A percentile compares a stretch with the other conserved stretches of the same genome.
phyloP scores from a whole-genome alignment of 139 green algal genomes.

The Klebsormidium nitens region DNA sequence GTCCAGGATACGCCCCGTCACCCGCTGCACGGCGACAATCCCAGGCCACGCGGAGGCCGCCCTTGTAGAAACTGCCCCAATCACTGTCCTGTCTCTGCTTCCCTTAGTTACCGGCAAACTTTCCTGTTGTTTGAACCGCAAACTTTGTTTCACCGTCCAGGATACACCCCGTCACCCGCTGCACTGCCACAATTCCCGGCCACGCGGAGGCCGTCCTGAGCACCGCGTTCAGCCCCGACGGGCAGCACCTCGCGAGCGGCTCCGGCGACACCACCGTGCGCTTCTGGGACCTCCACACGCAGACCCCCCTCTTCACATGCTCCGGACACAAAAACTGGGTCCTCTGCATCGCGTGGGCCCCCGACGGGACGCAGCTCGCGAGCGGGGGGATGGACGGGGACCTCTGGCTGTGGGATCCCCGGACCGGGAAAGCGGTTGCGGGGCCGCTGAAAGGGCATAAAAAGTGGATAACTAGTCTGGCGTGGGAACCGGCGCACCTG shows the following conservation, averaged over 20 bases:
- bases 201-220: conserved; percentile 87
- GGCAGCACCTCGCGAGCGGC: conserved; percentile 74
- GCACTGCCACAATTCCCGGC: conserved; percentile 74
- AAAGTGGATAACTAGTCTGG: conserved; percentile 87
- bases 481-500: conserved; percentile 91
- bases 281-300: conserved; percentile 89
- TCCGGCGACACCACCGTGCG: conserved; percentile 87
- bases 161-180: conserved; percentile 84
- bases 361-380: conserved; percentile 68
- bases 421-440: conserved; percentile 11
- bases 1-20: conserved; percentile 85
- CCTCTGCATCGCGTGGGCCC: conserved; percentile 84
- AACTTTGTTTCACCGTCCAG: no score
- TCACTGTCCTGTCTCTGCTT: no score
- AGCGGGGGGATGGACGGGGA: conserved; percentile 79
- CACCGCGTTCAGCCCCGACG: conserved; percentile 88
- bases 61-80: no score
- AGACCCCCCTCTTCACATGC: conserved; percentile 69
- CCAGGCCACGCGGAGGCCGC: conserved; percentile 85
- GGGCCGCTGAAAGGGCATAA: conserved; percentile 77
- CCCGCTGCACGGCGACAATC: conserved; percentile 80
- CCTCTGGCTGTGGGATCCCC: conserved; percentile 83
- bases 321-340: conserved; percentile 87
- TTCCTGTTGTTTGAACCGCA: no score
- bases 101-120: no score